phyloP scores from a whole-genome alignment of 2,329 filamentous ascomycete genomes.

The Colletotrichum lentis region DNA sequence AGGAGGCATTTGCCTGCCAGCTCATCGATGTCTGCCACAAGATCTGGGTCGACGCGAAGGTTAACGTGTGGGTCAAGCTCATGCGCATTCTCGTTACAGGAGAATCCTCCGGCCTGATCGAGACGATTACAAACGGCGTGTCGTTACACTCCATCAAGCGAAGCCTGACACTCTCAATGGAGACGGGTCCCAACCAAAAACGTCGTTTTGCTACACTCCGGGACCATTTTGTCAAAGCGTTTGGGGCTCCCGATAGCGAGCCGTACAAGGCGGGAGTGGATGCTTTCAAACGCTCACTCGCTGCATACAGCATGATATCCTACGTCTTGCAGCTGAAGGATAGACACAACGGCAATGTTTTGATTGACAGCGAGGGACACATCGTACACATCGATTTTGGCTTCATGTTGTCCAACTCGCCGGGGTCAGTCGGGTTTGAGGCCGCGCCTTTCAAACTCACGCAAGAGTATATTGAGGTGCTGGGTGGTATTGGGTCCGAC shows the following conservation, averaged over 20 bases:
- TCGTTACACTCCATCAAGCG: slow-evolving; percentile 87
- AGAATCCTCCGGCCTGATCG: slow-evolving; percentile 83
- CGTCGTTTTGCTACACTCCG: slow-evolving; percentile 81
- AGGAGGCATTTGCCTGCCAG: slow-evolving; percentile 88
- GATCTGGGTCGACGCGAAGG: slow-evolving; percentile 78
- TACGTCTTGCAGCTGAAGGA: slow-evolving; percentile 88
- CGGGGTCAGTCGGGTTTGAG: slow-evolving; percentile 84
- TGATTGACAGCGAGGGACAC: slow-evolving; percentile 85
- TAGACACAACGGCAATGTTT: slow-evolving; percentile 84
- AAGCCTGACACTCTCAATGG: slow-evolving; percentile 79
- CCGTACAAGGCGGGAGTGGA: slow-evolving; percentile 76
- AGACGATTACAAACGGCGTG: slow-evolving; percentile 88
- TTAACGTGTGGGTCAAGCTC: slow-evolving; percentile 86
- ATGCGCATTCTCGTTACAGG: slow-evolving; percentile 89
- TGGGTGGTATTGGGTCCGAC: slow-evolving; percentile 75
- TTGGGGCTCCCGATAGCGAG: slow-evolving; percentile 74
- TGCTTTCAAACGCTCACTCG: slow-evolving; percentile 82
- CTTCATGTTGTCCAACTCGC: slow-evolving; percentile 89
- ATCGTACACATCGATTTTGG: slow-evolving; percentile 91
- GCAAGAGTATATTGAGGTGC: slow-evolving; percentile 84
- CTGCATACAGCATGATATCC: slow-evolving; percentile 85
- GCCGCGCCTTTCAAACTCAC: slow-evolving; percentile 88
- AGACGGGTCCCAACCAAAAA: slow-evolving; percentile 69
- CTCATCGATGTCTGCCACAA: slow-evolving; percentile 82
- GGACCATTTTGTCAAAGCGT: slow-evolving; percentile 83